Percentiles rank a stretch among this genome's conserved stretches.
These are phyloP conservation scores for Neurospora sp. DNA, from an alignment of 495 filamentous ascomycete species.

Conservation along the genomic window DNA sequence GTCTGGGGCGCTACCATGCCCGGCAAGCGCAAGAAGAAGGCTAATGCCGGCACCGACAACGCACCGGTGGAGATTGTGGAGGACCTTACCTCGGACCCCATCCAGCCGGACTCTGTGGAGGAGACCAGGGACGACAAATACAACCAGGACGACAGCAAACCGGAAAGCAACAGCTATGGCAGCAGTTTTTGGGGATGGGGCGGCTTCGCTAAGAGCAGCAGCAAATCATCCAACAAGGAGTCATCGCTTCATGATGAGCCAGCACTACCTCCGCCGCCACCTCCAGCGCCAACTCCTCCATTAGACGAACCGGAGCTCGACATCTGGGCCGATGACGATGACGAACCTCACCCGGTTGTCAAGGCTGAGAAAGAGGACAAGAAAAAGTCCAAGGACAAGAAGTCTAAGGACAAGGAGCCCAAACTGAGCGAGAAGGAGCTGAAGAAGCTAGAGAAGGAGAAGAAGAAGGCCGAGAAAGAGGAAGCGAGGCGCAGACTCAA, in stretches of 20 bases:
- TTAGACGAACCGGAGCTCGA: not conserved
- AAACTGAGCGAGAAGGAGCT: conserved; percentile 24
- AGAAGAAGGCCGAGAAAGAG: conserved; percentile 29
- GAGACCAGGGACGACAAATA: conserved; percentile 28
- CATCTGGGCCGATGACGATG: not conserved
- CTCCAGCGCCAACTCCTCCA: conserved; percentile 7
- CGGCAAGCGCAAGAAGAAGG: conserved; percentile 33
- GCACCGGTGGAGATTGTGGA: conserved; percentile 29
- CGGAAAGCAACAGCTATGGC: conserved; percentile 23
- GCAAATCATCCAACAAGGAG: conserved; percentile 26
- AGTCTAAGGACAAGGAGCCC: conserved; percentile 15
- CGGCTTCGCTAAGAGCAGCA: conserved; percentile 25
- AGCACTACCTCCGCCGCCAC: conserved; percentile 13
- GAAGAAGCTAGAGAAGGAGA: conserved; percentile 19
- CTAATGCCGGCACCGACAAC: conserved; percentile 27
- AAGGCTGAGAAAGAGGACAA: conserved; percentile 14
- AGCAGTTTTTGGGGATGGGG: conserved; percentile 33
- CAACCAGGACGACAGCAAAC: conserved; percentile 29
- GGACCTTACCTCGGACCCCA: conserved; percentile 20
- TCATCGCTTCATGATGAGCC: conserved; percentile 12
- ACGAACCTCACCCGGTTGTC: conserved; percentile 8
- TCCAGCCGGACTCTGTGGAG: conserved; percentile 32
- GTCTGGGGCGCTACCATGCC: conserved; percentile 26
- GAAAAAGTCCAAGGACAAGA: conserved; percentile 13
- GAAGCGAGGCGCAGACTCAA: conserved; percentile 25